Conservation (phyloP, 768 basidiomycete species). For the Coprinopsis strossmayeri region DNA sequence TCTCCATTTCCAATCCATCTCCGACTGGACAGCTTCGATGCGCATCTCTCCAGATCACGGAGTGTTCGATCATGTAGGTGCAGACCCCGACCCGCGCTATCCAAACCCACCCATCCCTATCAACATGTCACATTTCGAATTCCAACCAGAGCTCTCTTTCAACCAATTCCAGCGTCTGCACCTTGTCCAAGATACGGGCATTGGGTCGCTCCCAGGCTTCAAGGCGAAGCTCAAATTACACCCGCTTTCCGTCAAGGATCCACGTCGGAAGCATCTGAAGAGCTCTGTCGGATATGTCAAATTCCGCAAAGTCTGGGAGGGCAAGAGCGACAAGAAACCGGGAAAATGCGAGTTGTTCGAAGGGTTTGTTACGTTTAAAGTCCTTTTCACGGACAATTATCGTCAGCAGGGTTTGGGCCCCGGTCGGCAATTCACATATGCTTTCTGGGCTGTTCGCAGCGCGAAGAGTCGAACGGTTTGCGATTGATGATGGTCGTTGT, state of each 20-base stretch:
- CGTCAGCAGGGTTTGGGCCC: background rate
- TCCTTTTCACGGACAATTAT: background rate
- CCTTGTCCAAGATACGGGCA: no score
- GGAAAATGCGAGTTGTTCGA: background rate
- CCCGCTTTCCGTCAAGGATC: background rate
- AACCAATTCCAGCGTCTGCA: no score
- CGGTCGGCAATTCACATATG: background rate
- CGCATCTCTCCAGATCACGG: no score
- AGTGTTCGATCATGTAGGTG: no score
- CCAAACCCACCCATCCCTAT: no score
- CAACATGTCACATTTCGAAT: no score
- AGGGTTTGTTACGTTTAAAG: background rate
- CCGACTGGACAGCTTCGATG: no score
- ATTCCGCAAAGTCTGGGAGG: background rate
- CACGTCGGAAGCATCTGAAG: background rate
- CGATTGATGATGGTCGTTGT: background rate
- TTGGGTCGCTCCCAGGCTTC: no score
- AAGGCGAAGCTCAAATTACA: no score
- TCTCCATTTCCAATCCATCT: no score
- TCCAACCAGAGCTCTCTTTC: no score
- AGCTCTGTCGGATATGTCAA: background rate
- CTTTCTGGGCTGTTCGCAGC: background rate
- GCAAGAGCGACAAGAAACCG: background rate
- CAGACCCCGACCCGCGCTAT: no score
- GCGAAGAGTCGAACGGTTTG: background rate